A percentile compares a stretch with the other conserved stretches of the same genome.
Conservation (phyloP, 208 protist species). For the Acanthamoeba divionensis region DNA sequence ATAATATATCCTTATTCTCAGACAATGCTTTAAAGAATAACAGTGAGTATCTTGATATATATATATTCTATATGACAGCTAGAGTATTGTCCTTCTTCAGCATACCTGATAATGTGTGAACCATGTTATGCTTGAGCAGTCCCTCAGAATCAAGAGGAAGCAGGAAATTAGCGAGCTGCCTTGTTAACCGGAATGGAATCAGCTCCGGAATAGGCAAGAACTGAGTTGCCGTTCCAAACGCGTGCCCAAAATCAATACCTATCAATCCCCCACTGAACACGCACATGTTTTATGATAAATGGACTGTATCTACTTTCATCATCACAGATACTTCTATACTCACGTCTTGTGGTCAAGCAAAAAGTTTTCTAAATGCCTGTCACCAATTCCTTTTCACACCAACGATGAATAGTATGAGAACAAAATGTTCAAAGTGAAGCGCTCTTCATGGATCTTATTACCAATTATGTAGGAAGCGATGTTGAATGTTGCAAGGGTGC, state of each 20-base stretch:
- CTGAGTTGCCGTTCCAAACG: slow-evolving; percentile 88
- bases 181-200: slow-evolving; percentile 90
- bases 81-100: neutral
- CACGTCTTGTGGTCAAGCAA: slow-evolving; percentile 78
- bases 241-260: slow-evolving; percentile 93
- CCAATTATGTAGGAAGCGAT: slow-evolving; percentile 88
- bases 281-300: neutral
- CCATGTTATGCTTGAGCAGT: slow-evolving; percentile 79
- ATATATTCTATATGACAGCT: neutral
- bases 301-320: neutral
- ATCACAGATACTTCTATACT: neutral
- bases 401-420: neutral
- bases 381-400: slow-evolving; percentile 78
- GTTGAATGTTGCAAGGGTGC: slow-evolving; percentile 78
- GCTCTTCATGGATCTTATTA: slow-evolving; percentile 1
- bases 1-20: slow-evolving; percentile 74
- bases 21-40: slow-evolving; percentile 68
- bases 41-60: neutral
- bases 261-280: slow-evolving; percentile 79
- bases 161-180: slow-evolving; percentile 82
- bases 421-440: neutral
- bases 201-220: slow-evolving; percentile 89
- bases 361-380: slow-evolving; percentile 91
- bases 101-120: slow-evolving; percentile 60
- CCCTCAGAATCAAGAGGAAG: slow-evolving; percentile 79